These are phyloP conservation scores for Mycena latifolia DNA, from an alignment of 768 basidiomycete genomes.

Conservation along the genomic window DNA sequence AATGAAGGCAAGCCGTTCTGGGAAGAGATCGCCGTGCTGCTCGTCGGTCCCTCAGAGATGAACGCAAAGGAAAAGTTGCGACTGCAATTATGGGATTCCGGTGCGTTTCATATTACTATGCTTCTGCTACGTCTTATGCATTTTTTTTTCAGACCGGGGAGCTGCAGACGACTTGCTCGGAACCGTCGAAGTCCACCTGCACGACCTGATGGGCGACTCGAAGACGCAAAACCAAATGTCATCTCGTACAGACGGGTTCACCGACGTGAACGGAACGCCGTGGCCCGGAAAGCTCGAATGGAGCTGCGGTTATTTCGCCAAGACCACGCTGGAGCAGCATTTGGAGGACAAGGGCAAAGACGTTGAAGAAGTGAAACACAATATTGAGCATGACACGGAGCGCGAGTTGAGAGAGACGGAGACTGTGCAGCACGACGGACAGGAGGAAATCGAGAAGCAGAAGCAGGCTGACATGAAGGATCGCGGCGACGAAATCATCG, in stretches of 20 bases:
- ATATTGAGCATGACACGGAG: constrained; percentile 56
- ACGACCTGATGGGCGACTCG: constrained; percentile 46
- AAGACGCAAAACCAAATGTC: constrained; percentile 61
- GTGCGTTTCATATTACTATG: constrained; percentile 42
- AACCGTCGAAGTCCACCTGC: constrained; percentile 55
- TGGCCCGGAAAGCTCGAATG: constrained; percentile 57
- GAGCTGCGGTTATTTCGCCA: constrained; percentile 66
- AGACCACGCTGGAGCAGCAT: constrained; percentile 58
- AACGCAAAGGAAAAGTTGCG: constrained; percentile 74
- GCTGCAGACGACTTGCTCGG: constrained; percentile 66
- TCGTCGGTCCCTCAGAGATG: constrained; percentile 74
- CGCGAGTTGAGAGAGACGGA: constrained; percentile 62
- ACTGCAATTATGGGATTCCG: constrained; percentile 81
- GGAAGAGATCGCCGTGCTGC: constrained; percentile 75
- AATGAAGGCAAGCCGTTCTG: constrained; percentile 72
- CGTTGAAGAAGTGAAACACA: constrained; percentile 49
- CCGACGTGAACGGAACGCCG: constrained; percentile 42
- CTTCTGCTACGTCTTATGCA: background rate
- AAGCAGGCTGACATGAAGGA: constrained; percentile 53
- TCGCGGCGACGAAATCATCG: constrained; percentile 54
- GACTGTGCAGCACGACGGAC: constrained; percentile 34
- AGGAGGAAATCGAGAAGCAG: constrained; percentile 50
- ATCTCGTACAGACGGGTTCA: constrained; percentile 60
- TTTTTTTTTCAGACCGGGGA: constrained; percentile 51
- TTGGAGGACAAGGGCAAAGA: constrained; percentile 46